Evolutionary conservation across 2,329 filamentous ascomycete species (phyloP), one percentile per base, ranked within the genome.

Genomic region (Elsinoe ampelina): DNA sequence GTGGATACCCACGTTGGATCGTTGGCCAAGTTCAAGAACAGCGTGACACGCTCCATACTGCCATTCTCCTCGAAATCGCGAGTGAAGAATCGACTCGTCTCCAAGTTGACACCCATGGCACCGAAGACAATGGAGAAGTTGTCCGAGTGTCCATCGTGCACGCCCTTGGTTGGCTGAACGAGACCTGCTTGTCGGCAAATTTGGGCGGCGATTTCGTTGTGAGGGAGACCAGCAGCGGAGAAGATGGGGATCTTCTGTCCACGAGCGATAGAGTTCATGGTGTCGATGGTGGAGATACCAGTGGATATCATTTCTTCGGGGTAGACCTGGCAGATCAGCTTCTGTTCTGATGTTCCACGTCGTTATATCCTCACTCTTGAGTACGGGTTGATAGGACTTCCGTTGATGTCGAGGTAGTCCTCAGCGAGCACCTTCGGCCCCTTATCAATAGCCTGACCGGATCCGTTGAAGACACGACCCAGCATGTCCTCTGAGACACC

Each of bases 301-400:
- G 93, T 98, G 35, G 92, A 93, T 68, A 98, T 97, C 92, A 98
- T 98, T 77, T 98, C 95, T 78, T 98, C 93, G 68, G 93, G 93
- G 71, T 98, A 98, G 65, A 95, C 89, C 89, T 95, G 62, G 20
- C 19, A 20, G 36, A 42, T 30, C 32, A 42, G 42, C 15, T 41
- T 35, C 55, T 15, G 13, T 20, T 8, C 11, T 36, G 5, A 8
- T 22, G 3, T 11, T 59, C 51, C 57, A 43, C 20, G 58, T 17
- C 11, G n/a, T 11, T 8, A 12, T 32, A 11, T 54, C 69, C 82
- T 66, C 81, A 95, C 92, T 79, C 93, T 84, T 60, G 91, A 92
- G 78, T 93, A 97, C 60, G 93, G 93, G 78, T 98, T 98, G 77
- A 98, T 98, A 59, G 93, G 92, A 73, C 85, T 93, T 66, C 93